phyloP scores from a whole-genome alignment of 1,284 basidiomycete genomes.

The Austroboletus rostrupii region DNA sequence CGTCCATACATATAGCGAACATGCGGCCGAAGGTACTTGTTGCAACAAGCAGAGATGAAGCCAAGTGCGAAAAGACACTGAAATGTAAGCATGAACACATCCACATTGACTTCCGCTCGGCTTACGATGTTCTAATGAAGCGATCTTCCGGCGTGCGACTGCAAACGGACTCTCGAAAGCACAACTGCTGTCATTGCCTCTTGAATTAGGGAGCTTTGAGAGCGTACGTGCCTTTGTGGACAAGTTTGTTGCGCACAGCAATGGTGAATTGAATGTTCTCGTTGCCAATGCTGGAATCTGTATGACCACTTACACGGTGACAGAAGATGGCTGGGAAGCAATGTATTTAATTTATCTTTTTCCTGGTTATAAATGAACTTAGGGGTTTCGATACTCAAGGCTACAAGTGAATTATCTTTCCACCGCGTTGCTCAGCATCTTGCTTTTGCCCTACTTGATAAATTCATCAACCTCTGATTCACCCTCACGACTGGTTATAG shows the following conservation, averaged over 20 bases:
- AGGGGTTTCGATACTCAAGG: constrained; percentile 7
- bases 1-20: constrained; percentile 22
- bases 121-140: constrained; percentile 1
- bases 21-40: constrained; percentile 26
- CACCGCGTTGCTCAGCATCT: constrained; percentile 21
- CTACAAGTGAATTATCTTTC: constrained; percentile 33
- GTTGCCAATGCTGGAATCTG: constrained; percentile 23
- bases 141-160: constrained; percentile 11
- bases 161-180: not conserved
- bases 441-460: constrained; percentile 27
- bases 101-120: not conserved
- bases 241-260: constrained; percentile 14
- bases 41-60: constrained; percentile 20
- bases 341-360: constrained; percentile 10
- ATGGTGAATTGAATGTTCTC: constrained; percentile 16
- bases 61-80: constrained; percentile 23
- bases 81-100: constrained; percentile 13
- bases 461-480: constrained; percentile 14
- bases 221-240: constrained; percentile 22
- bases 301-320: constrained; percentile 7
- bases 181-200: constrained; percentile 15
- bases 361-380: not conserved
- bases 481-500: constrained; percentile 23
- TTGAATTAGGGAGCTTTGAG: constrained; percentile 22
- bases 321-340: constrained; percentile 27